phyloP scores from a whole-genome alignment of 31 red algal genomes.

The Asparagopsis taxiformis region DNA sequence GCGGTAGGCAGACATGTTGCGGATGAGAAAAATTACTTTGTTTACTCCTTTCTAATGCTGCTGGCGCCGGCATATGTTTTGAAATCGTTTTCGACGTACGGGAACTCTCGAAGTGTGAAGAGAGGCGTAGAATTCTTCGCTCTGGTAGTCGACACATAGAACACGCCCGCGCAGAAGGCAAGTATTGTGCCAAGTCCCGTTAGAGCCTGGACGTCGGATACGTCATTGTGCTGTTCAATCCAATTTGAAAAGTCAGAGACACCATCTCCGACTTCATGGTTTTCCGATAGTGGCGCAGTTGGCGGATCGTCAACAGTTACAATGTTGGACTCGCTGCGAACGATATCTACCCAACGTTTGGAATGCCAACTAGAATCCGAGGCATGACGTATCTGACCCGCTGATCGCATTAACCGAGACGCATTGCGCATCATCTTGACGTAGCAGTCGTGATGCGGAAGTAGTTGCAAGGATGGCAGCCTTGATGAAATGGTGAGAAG shows the following conservation, averaged over 20 bases:
- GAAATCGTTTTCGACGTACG: conserved; percentile 41
- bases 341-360: conserved; percentile 36
- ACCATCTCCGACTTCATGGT: conserved; percentile 75
- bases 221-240: conserved; percentile 67
- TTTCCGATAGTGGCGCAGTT: conserved; percentile 59
- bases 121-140: conserved; percentile 2
- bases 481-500: no score
- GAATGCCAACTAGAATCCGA: conserved; percentile 7
- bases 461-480: no score
- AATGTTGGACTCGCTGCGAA: conserved; percentile 74
- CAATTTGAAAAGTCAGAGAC: conserved; percentile 76
- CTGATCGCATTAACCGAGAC: neutral
- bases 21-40: neutral
- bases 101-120: conserved; percentile 58
- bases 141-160: neutral
- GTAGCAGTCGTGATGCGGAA: no score
- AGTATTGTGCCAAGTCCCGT: conserved; percentile 39
- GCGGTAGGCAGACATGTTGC: neutral
- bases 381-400: conserved; percentile 26
- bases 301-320: conserved; percentile 71
- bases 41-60: neutral
- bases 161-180: conserved; percentile 24
- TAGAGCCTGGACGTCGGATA: conserved; percentile 29
- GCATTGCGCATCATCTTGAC: conserved; percentile 1
- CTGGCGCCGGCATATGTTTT: conserved; percentile 22